Evolutionary conservation across 148 eudicot species (phyloP).

Genomic region (Cornus florida): DNA sequence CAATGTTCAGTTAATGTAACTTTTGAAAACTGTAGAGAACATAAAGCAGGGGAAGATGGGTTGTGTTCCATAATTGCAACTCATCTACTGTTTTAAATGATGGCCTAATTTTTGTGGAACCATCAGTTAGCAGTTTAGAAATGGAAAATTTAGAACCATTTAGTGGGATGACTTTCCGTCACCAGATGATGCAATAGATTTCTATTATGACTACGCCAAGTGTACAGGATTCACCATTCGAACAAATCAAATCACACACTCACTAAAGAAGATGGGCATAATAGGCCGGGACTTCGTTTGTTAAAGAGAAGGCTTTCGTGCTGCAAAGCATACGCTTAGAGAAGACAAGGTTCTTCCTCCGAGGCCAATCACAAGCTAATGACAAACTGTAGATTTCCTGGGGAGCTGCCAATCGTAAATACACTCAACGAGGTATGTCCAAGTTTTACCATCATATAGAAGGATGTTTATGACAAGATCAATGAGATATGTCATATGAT

Average conservation of each 20-base stretch:
- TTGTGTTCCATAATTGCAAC: not conserved
- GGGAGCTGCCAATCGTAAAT: slow-evolving; percentile 12
- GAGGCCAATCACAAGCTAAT: not conserved
- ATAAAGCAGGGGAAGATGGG: not conserved
- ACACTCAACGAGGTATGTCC: slow-evolving; percentile 3
- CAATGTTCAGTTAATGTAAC: not conserved
- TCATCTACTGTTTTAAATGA: not conserved
- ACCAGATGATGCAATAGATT: not conserved
- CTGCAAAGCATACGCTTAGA: not conserved
- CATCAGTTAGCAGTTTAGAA: not conserved
- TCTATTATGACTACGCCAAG: not conserved
- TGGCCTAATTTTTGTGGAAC: not conserved
- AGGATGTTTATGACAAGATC: not conserved
- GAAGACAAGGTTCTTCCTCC: not conserved
- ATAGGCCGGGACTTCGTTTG: not conserved
- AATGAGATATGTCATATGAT: not conserved
- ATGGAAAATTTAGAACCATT: not conserved
- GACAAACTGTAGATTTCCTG: slow-evolving; percentile 9
- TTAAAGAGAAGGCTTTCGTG: slow-evolving; percentile 2
- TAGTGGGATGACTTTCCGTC: not conserved
- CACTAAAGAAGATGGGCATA: not conserved
- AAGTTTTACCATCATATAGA: not conserved
- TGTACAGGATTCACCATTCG: not conserved
- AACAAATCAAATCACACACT: not conserved
- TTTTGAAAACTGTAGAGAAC: not conserved